These are phyloP conservation scores for Scheffersomyces titani DNA, from an alignment of 1,139 yeast species.

Conservation along the genomic window DNA sequence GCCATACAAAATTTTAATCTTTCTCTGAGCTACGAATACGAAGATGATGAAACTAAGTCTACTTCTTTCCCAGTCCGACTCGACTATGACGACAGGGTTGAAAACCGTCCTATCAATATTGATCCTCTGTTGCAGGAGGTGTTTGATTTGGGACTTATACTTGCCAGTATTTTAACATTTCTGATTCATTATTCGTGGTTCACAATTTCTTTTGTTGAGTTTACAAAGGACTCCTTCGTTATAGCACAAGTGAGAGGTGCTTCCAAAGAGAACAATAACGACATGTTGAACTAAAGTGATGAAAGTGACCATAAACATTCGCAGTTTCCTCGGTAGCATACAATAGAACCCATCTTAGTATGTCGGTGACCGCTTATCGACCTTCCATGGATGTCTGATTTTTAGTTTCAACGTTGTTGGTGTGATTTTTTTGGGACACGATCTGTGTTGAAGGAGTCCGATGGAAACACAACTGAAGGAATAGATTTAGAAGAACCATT, in stretches of 20 bases:
- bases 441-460: not conserved
- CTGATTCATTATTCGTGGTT: conserved; percentile 48
- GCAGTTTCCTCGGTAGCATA: conserved; percentile 93
- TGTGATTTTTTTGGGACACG: not conserved
- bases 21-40: conserved; percentile 6
- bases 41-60: conserved; percentile 60
- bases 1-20: conserved; percentile 2
- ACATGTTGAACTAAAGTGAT: conserved; percentile 47
- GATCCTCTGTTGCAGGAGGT: conserved; percentile 39
- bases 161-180: conserved; percentile 79
- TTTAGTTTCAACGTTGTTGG: conserved; percentile 4
- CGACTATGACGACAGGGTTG: conserved; percentile 87
- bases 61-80: conserved; percentile 81
- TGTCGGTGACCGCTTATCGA: conserved; percentile 76
- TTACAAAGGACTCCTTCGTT: not conserved
- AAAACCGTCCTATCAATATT: conserved; percentile 52
- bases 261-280: conserved; percentile 26
- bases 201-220: conserved; percentile 1
- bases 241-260: conserved; percentile 7
- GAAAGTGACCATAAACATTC: conserved; percentile 79
- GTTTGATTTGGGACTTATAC: conserved; percentile 59
- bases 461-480: not conserved
- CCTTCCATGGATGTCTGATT: conserved; percentile 78
- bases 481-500: not conserved
- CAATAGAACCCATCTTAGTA: conserved; percentile 79